Evolutionary conservation across 1,284 basidiomycete species (phyloP), one percentile per base, ranked within the genome.

Genomic region (Marasmius fiardii): DNA sequence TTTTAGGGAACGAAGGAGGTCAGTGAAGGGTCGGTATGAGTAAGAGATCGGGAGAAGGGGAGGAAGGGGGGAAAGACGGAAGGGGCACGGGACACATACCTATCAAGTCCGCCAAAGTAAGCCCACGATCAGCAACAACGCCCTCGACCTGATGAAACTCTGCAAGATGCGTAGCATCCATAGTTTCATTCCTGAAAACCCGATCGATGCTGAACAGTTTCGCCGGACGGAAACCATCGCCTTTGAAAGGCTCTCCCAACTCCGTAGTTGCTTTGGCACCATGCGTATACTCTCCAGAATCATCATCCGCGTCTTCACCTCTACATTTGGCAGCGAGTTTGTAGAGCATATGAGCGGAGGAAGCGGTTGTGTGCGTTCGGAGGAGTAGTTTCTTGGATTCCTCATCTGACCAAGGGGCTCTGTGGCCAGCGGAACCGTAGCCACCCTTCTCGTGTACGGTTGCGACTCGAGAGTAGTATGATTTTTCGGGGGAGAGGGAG

Each of bases 81-180:
- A n/a, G n/a, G n/a, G n/a, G n/a, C n/a, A n/a, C 39, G 37, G 1
- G 31, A 21, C 39, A 64, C 69, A 51, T 61, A 93, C 95, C 95
- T 63, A 99, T 98, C 58, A 99, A 77, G 71, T 99, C 95, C 16
- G 95, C 97, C n/a, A 99, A 78, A 1, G 96, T 99, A 59, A 99
- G 78, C 59, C 89, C 86, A 64, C 89, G 86, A 74, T 99, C 97
- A 14, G 97, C 97, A 14, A 99, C 95, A 47, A 99, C 96, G 57
- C 97, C 97, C 74, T 99, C 97, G 12, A 99, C 97, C 74, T 99
- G 97, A 71, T 99, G 96, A 80, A 99, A 99, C 74, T 99, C 97
- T 18, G 97, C 97, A 59, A 99, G 69, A 77, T 99, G 97, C n/a
- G 97, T 99, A 35, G 95, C 95, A 72, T 99, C 97, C 76, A 95